These are phyloP conservation scores for Coemansia reversa DNA, from an alignment of 192 early-diverging fungal genomes.

Conservation along the genomic window DNA sequence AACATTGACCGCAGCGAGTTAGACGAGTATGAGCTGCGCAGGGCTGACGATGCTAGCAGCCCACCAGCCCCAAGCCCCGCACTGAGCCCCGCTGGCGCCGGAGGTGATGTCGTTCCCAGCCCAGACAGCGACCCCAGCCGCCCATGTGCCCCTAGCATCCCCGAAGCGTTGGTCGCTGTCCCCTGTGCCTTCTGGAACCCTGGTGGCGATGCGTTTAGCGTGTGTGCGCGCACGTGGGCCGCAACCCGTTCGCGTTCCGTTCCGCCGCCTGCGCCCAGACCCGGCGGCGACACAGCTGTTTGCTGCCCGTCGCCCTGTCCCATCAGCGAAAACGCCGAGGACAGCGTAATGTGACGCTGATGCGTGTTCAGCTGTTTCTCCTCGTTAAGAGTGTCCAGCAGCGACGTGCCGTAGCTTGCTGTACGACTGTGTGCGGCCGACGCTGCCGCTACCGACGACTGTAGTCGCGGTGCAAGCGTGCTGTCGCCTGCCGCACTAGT, in stretches of 20 bases:
- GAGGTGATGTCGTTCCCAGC: slow-evolving; percentile 2
- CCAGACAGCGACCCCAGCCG: slow-evolving; percentile 40
- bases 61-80: neutral
- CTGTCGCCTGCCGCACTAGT: neutral
- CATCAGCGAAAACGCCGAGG: slow-evolving; percentile 23
- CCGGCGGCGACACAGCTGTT: slow-evolving; percentile 20
- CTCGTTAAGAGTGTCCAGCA: slow-evolving; percentile 53
- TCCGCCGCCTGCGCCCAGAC: neutral
- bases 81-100: neutral
- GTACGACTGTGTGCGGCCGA: slow-evolving; percentile 43
- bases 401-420: slow-evolving; percentile 53
- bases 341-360: slow-evolving; percentile 26
- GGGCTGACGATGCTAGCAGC: slow-evolving; percentile 37
- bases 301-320: neutral
- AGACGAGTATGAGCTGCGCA: slow-evolving; percentile 55
- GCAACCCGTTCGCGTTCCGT: slow-evolving; percentile 6
- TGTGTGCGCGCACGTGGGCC: slow-evolving; percentile 25
- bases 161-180: slow-evolving; percentile 30
- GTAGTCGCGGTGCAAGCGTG: slow-evolving; percentile 10
- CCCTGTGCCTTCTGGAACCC: neutral
- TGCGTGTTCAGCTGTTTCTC: slow-evolving; percentile 10
- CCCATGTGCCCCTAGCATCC: slow-evolving; percentile 42
- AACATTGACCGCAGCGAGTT: slow-evolving; percentile 49
- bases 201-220: slow-evolving; percentile 31
- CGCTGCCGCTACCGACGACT: slow-evolving; percentile 20